Base-by-base conservation (phyloP, 2,329 filamentous ascomycete species). In the Alternaria brassicae region DNA sequence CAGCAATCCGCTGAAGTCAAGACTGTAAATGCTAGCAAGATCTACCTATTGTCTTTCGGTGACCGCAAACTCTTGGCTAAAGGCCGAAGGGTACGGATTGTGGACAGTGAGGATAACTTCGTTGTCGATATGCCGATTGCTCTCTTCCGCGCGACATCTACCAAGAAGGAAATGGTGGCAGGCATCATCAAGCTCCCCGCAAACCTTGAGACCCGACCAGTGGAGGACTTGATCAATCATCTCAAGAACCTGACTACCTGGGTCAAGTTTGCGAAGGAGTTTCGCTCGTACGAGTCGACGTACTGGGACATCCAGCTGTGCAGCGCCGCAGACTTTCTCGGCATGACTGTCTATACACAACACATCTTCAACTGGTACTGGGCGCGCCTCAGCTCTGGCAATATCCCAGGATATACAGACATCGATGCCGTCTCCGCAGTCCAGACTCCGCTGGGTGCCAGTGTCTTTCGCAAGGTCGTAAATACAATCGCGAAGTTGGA, bases 291-390 rank as follows among this genome's bases (percentile, higher is more conserved):
- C 36, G 0, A n/a, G 10, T 25, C 44, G 4, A 21, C 44, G 0
- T 56, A 50, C 21, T 2, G 19, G 1, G 53, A 56, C 17, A 6
- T 56, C 4, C 44, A 56, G 15, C 4, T 49, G 8, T 56, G 53
- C 8, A 56, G 53, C 13, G 53, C 36, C 9, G 53, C 39, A 12
- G 53, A 56, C 8, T 41, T 17, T 12, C 53, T 56, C 13, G 53
- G 53, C 8, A 56, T 56, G 53, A 36, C 15, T 7, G 9, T 34
- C 10, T 50, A 56, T 21, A 56, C 53, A 19, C 44, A 56, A 9
- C 53, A 48, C 1, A 34, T 56, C 6, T 56, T 56, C 36, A 56
- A 56, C 36, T 49, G 53, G 2, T 56, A 56, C 53, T 56, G 42
- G 42, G 44, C 53, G 2, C 34, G 27, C 21, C 15, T 56, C 25